Evolutionary conservation across 441 rosid species (phyloP), one percentile per base, ranked within the genome.

Genomic region (Mallotus repandus): DNA sequence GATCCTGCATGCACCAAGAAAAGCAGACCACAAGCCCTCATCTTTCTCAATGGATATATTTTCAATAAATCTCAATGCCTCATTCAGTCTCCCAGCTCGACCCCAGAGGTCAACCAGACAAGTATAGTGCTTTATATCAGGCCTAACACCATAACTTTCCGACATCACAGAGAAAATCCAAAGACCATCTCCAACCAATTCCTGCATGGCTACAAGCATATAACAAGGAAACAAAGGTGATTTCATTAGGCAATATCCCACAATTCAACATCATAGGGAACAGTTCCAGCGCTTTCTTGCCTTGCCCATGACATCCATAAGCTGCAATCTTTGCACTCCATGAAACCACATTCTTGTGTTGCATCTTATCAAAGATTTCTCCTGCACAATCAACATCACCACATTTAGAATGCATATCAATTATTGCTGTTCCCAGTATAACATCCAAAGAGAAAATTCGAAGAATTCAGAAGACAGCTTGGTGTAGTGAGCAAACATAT

Each of bases 391-490:
- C 68, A 32, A 58, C 50, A 32, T 68, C 62, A 4, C 81, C 81
- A 35, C 81, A 78, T 63, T 78, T 78, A 7, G 81, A 58, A 52
- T 69, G 70, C 81, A 78, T 78, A n/a, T 78, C 78, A 19, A 74
- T 70, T 50, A 74, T 57, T 7, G 81, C 72, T 2, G 74, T 78
- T 29, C 81, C 77, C 57, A 78, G 14, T 22, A 65, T 66, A 21
- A 70, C 72, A 78, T 74, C 72, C 71, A 70, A 29, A 64, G 68
- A 58, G 22, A 64, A 69, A n/a, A n/a, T n/a, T n/a, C n/a, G n/a
- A n/a, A n/a, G n/a, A n/a, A n/a, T n/a, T n/a, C n/a, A n/a, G n/a
- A n/a, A n/a, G n/a, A n/a, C n/a, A n/a, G n/a, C n/a, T n/a, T n/a
- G n/a, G n/a, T n/a, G n/a, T n/a, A n/a, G n/a, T n/a, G n/a, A n/a